A percentile compares a stretch with the other conserved stretches of the same genome.
These are phyloP conservation scores for Penicillium sp. DNA, from an alignment of 2,329 filamentous ascomycete genomes.

Conservation along the genomic window DNA sequence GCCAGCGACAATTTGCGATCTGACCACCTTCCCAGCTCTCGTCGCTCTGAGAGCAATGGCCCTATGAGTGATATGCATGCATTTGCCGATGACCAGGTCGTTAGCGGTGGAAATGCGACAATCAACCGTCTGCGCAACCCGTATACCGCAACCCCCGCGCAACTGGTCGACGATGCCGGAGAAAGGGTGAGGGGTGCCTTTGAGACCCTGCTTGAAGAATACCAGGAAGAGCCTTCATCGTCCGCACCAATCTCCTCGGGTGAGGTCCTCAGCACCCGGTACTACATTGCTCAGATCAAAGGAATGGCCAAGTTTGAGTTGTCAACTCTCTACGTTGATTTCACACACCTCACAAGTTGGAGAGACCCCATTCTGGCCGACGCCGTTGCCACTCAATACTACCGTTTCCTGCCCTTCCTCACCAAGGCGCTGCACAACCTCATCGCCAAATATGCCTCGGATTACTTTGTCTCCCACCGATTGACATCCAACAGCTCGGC, in stretches of 20 bases:
- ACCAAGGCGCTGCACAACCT: slow-evolving; percentile 86
- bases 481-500: slow-evolving; percentile 73
- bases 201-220: slow-evolving; percentile 65
- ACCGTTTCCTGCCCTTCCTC: slow-evolving; percentile 91
- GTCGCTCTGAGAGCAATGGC: slow-evolving; percentile 55
- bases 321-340: slow-evolving; percentile 68
- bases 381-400: slow-evolving; percentile 87
- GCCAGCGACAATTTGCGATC: slow-evolving; percentile 35
- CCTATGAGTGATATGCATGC: slow-evolving; percentile 59
- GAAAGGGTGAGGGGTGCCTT: slow-evolving; percentile 65
- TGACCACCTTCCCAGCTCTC: slow-evolving; percentile 54
- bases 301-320: slow-evolving; percentile 63
- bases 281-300: slow-evolving; percentile 68
- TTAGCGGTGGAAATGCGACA: slow-evolving; percentile 55
- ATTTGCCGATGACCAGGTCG: slow-evolving; percentile 64
- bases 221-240: slow-evolving; percentile 57
- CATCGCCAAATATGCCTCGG: slow-evolving; percentile 90
- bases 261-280: slow-evolving; percentile 61
- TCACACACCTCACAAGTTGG: slow-evolving; percentile 74
- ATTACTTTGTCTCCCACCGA: slow-evolving; percentile 90
- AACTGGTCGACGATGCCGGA: slow-evolving; percentile 62
- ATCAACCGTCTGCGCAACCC: slow-evolving; percentile 52
- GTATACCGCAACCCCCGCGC: slow-evolving; percentile 56
- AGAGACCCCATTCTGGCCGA: slow-evolving; percentile 80
- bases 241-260: slow-evolving; percentile 57